Percentiles rank a stretch among this genome's conserved stretches.
Conservation (phyloP, 768 basidiomycete species). For the Hypsizygus marmoreus region DNA sequence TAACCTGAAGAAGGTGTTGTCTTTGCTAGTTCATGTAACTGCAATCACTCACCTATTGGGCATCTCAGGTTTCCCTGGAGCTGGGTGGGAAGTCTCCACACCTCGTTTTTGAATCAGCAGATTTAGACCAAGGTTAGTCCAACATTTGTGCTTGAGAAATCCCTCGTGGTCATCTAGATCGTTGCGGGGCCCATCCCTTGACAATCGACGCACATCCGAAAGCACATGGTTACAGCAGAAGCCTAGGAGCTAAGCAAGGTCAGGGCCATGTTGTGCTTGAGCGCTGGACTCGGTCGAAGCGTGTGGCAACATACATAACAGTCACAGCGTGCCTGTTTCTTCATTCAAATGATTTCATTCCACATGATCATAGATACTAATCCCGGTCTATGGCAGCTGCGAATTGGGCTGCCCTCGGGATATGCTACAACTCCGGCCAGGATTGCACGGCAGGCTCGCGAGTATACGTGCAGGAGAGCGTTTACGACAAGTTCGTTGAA, state of each 20-base stretch:
- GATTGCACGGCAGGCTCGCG: slow-evolving; percentile 94
- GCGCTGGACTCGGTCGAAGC: background rate
- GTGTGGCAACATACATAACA: background rate
- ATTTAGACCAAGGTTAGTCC: slow-evolving; percentile 79
- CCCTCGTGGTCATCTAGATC: too few relatives aligned
- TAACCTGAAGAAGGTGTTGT: slow-evolving; percentile 85
- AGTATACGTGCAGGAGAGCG: slow-evolving; percentile 82
- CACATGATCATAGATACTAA: background rate
- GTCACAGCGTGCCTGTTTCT: too few relatives aligned
- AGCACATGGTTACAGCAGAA: too few relatives aligned
- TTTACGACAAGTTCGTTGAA: slow-evolving; percentile 83
- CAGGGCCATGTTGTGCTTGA: background rate
- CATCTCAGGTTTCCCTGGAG: slow-evolving; percentile 78
- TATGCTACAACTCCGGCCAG: slow-evolving; percentile 89
- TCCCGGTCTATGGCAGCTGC: slow-evolving; percentile 56
- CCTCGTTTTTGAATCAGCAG: slow-evolving; percentile 87
- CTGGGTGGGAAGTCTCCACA: slow-evolving; percentile 93
- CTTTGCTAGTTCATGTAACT: background rate
- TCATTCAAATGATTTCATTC: too few relatives aligned
- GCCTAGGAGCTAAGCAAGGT: too few relatives aligned
- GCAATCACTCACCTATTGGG: slow-evolving; percentile 6
- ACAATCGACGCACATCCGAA: too few relatives aligned
- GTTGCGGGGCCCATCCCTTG: too few relatives aligned
- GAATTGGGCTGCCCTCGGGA: slow-evolving; percentile 83
- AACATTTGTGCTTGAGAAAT: background rate